Evolutionary conservation across 345 rosid genomes (phyloP), one percentile per base, ranked within the genome.

Genomic region (Heritiera littoralis): DNA sequence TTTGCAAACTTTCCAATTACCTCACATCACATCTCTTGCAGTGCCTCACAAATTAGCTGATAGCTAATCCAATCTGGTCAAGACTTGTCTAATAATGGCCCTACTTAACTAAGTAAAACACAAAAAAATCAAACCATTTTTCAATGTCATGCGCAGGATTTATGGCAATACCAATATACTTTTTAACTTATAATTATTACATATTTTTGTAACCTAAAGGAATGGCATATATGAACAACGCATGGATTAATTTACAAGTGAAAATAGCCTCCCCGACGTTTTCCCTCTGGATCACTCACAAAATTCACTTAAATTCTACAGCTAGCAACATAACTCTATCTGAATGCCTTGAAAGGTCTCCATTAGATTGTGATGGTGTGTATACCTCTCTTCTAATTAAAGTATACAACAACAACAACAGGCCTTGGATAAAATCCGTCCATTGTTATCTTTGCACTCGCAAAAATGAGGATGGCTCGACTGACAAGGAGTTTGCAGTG

Each of bases 241-340:
- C 41, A 64, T 13, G 67, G 40, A 64, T 13, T 32, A 64, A 32
- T 64, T 13, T 56, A 73, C 64, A 54, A 38, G n/a, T 32, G 23
- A 18, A 35, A 55, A 7, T 58, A 30, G 41, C 18, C 28, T n/a
- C 28, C 61, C 61, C 9, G 1, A 18, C 7, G 38, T 2, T 55
- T 18, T 55, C 49, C 77, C 20, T 54, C 35, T 72, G 76, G 64
- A 17, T 32, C 49, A 17, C 15, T 54, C 48, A 18, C 32, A 54
- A 54, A 32, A 54, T 54, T 18, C 40, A 18, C 35, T 38, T 52
- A 72, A 72, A 72, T 72, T 72, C 30, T 52, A 72, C 63, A 72
- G 63, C 61, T 72, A 72, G 28, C 28, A 30, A n/a, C 46, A 52
- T 38, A 20, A 72, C 43, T 54, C 17, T 5, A 55, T 54, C n/a